Base-by-base conservation (phyloP, 2,329 filamentous ascomycete genomes). In the Xylariaceae sp. region DNA sequence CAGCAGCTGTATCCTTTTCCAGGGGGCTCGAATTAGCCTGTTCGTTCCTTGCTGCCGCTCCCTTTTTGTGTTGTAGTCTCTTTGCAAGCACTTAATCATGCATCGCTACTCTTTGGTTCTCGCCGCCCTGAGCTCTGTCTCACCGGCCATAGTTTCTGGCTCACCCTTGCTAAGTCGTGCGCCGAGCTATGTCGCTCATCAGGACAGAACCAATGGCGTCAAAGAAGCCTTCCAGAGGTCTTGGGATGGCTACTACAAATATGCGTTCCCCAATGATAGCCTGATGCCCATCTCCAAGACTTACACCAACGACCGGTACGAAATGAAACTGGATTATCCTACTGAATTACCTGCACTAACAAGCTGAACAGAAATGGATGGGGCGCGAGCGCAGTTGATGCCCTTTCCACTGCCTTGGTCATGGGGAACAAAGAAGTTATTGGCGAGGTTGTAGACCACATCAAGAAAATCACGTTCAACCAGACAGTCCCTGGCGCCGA, bases 341-440 rank as follows among this genome's bases (percentile, higher is more conserved):
- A 16, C n/a, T 13, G 42, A 20, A 20, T 2, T 3, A 20, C n/a
- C 4, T 32, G 30, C 2, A 40, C 61, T 71, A 29, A 69, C 47
- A 6, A 6, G 3, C 26, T 30, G 18, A 23, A 33, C 53, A 92
- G 89, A 57, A 92, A 92, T 66, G 87, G 84, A 48, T 96, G 91
- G 91, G 91, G 91, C 20, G 89, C 90, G 24, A 92, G 86, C 35
- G 89, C 90, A 1, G 81, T 94, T 11, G 91, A 96, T 69, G 88
- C 89, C 1, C 77, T 96, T 40, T 87, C 84, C 54, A 95, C 91
- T 0, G 91, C 91, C 6, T 76, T 92, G 42, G 72, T 96, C 20
- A 93, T 95, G 88, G 79, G 81, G 32, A 80, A 90, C 37, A 74
- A 77, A 23, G 76, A 85, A 13, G 84, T 89, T 20, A 85, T 94